phyloP scores from a whole-genome alignment of 140 eudicot species.

The Erigeron philadelphicus region DNA sequence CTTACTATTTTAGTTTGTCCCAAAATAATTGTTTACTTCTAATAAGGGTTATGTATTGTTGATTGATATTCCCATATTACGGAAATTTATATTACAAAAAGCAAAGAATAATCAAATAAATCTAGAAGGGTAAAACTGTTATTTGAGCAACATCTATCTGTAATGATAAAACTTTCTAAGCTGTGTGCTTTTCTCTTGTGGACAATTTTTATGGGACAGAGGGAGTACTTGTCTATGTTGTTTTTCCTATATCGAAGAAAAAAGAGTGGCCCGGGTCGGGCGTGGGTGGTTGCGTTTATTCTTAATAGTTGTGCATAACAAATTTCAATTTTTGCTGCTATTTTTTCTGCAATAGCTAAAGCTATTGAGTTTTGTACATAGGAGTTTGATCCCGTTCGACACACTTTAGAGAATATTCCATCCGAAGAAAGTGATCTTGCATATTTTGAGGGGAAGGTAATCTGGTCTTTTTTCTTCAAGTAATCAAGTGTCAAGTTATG shows the following conservation, averaged over 20 bases:
- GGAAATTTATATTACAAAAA: too few relatives aligned
- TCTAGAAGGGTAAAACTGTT: too few relatives aligned
- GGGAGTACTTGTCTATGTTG: not conserved
- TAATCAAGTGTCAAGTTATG: not conserved
- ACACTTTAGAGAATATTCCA: slow-evolving; percentile 73
- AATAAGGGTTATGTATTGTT: too few relatives aligned
- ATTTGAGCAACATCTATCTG: too few relatives aligned
- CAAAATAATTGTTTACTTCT: too few relatives aligned
- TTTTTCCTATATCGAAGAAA: not conserved
- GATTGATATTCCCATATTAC: too few relatives aligned
- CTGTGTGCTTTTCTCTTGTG: too few relatives aligned
- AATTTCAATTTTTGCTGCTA: slow-evolving; percentile 7
- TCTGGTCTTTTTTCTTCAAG: slow-evolving; percentile 8
- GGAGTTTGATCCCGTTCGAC: slow-evolving; percentile 86
- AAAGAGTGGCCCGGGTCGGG: not conserved
- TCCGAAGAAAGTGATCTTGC: slow-evolving; percentile 58
- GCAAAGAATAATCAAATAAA: too few relatives aligned
- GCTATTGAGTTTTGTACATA: slow-evolving; percentile 32
- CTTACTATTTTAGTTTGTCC: too few relatives aligned
- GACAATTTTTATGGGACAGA: too few relatives aligned
- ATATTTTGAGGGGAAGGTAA: slow-evolving; percentile 75
- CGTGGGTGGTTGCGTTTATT: slow-evolving; percentile 9
- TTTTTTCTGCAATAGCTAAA: slow-evolving; percentile 22
- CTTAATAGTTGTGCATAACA: slow-evolving; percentile 2
- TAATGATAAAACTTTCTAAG: too few relatives aligned